Evolutionary conservation across 2,329 filamentous ascomycete species (phyloP), one percentile per base, ranked within the genome.

Genomic region (Bisporella sp.): DNA sequence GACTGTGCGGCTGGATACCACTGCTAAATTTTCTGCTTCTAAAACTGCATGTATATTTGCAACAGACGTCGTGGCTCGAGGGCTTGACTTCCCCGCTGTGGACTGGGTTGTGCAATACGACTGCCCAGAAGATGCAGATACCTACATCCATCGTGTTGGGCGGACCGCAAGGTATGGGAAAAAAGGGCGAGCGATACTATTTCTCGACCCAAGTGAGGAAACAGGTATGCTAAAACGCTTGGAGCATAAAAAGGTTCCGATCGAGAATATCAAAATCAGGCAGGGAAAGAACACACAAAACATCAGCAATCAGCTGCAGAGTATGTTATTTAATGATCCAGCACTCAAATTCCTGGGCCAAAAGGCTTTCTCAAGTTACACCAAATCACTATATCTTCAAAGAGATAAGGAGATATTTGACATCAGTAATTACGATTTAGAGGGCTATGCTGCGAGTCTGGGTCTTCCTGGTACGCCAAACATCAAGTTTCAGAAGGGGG

Each of bases 91-190:
- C 64, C 93, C 93, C 0, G 85, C 90, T 3, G 93, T 99, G 0
- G 93, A 99, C 67, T 99, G 93, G 87, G 93, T 99, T 5, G 89
- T 99, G n/a, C 93, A 99, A 66, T 78, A 89, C n/a, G 93, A 99
- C 67, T 95, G 89, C 58, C 93, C 93, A 0, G 93, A 99, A 68
- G 92, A 99, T 66, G 87, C 88, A 4, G 93, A 97, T 63, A 99
- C 93, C 0, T 99, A 99, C 63, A 97, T 99, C 59, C 93, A 99
- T 69, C 83, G 93, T 52, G 92, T 96, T 4, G 93, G 93, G 1
- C 82, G 93, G 31, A 97, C 93, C 13, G 93, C 93, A n/a, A 81
- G 92, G 28, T 97, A 95, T 67, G 85, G 96, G 62, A 85, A 87
- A 56, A 82, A 89, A 48, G 93, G 93, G 6, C 82, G 85, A 39